Base-by-base conservation (phyloP, 1,139 yeast species). In the Oligophagozyma castellii region DNA sequence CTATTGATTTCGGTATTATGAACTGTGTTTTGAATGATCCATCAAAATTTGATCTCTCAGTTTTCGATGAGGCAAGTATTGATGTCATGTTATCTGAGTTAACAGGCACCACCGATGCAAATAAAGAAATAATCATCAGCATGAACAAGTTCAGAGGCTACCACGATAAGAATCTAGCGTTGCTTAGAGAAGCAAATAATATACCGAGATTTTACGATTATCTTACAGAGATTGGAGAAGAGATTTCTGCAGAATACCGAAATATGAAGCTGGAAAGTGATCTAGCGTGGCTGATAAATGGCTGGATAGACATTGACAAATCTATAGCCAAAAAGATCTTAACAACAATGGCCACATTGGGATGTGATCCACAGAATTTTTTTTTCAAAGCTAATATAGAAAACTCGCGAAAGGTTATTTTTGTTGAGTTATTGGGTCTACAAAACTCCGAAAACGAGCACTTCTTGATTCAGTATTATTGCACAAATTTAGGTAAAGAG, bases 341-440 rank as follows among this genome's bases (percentile, higher is more conserved):
- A 11, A 23, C 33, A 5, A 19, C 48, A 4, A 10, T 48, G 19
- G 19, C 33, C 3, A 23, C 16, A 3, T 26, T 31, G 4, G 23
- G 35, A 10, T 22, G 39, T 1, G 40, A 40, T 19, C 25, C 33
- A 8, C 35, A 37, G 19, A 30, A 27, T 2, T 31, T 51, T 4
- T 23, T 47, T 5, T 15, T 34, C n/a, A 37, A 30, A 18, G 28
- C 44, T 4, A 32, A 33, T 2, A 35, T 34, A 14, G 34, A 36
- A 14, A 29, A 40, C 10, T 27, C 24, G 6, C 31, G 39, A 5
- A 49, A 46, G 28, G 51, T 49, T 1, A 20, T 34, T 2, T 26
- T 49, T 5, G 29, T 51, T 5, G 54, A 51, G 33, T 33, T 36
- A 14, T 23, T 49, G 7, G 50, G 52, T 2, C 29, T 39, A 1